Conservation (phyloP, 805 yeast species). For the Saccharomycopsis lassenensis region DNA sequence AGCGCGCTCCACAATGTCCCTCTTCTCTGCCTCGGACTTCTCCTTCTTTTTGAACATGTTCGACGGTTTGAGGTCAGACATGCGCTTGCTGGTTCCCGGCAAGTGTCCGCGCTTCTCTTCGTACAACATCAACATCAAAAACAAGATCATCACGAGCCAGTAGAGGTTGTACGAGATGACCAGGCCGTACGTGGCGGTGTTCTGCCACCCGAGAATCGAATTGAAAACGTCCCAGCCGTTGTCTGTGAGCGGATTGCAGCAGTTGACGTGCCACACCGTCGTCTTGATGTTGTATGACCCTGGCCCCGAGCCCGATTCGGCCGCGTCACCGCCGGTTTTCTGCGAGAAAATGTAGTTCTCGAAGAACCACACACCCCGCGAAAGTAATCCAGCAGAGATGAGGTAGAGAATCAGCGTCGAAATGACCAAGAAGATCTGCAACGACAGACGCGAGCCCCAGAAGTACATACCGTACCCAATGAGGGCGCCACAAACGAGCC, state of each 20-base stretch:
- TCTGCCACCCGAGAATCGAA: constrained; percentile 92
- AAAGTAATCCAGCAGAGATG: constrained; percentile 84
- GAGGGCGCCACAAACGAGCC: constrained; percentile 63
- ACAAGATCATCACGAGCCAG: constrained; percentile 60
- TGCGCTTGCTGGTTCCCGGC: too few relatives aligned
- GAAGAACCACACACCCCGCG: constrained; percentile 87
- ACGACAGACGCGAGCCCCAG: constrained; percentile 73
- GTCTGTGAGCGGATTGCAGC: constrained; percentile 87
- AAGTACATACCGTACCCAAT: constrained; percentile 65
- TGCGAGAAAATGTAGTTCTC: constrained; percentile 55
- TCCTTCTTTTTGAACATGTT: constrained; percentile 61
- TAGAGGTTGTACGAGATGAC: constrained; percentile 79
- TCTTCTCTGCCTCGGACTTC: constrained; percentile 36
- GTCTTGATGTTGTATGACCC: constrained; percentile 78
- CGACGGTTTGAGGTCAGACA: constrained; percentile 74
- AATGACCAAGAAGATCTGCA: constrained; percentile 74
- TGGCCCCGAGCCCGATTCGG: constrained; percentile 86
- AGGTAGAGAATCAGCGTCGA: constrained; percentile 84
- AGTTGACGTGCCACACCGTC: constrained; percentile 91
- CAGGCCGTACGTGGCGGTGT: constrained; percentile 88
- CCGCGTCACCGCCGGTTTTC: constrained; percentile 84
- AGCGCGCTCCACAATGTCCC: constrained; percentile 41
- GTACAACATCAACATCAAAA: constrained; percentile 51
- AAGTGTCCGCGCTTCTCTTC: constrained; percentile 78
- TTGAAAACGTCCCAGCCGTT: constrained; percentile 97